phyloP scores from a whole-genome alignment of 2,329 filamentous ascomycete species.

The Allantophomopsis cytisporea region DNA sequence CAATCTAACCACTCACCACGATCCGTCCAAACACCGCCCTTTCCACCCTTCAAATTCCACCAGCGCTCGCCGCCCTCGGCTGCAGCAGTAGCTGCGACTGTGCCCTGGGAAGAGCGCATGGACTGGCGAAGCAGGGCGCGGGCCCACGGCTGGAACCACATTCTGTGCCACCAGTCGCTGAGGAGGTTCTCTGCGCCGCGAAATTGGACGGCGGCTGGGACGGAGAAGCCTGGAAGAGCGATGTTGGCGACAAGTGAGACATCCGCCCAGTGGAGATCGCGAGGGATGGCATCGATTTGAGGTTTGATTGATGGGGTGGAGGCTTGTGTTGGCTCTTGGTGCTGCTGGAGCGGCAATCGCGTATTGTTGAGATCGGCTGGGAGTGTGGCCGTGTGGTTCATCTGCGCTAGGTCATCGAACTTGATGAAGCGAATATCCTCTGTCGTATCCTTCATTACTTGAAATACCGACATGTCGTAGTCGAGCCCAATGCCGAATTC shows the following conservation, averaged over 20 bases:
- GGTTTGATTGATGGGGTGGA: slow-evolving; percentile 1
- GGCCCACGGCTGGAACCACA: slow-evolving; percentile 33
- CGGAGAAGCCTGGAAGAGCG: slow-evolving; percentile 1
- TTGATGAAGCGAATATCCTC: slow-evolving; percentile 9
- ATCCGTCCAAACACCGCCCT: slow-evolving; percentile 37
- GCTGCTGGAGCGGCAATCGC: slow-evolving; percentile 4
- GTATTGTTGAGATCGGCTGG: slow-evolving; percentile 7
- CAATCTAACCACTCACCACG: slow-evolving; percentile 29
- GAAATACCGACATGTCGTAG: slow-evolving; percentile 10
- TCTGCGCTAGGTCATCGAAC: slow-evolving; percentile 21
- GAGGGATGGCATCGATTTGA: slow-evolving; percentile 5
- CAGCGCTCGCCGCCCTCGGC: slow-evolving; percentile 29
- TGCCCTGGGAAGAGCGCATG: slow-evolving; percentile 26
- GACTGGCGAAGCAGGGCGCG: slow-evolving; percentile 34
- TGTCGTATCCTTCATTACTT: slow-evolving; percentile 6
- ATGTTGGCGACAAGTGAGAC: slow-evolving; percentile 5
- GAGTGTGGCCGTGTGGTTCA: slow-evolving; percentile 6
- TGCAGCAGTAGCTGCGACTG: slow-evolving; percentile 26
- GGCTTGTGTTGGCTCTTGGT: slow-evolving; percentile 1
- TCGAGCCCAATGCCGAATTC: slow-evolving; percentile 12
- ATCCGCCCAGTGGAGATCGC: slow-evolving; percentile 3
- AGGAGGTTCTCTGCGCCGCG: slow-evolving; percentile 1
- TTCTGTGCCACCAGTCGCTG: slow-evolving; percentile 24
- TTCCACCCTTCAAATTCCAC: slow-evolving; percentile 35
- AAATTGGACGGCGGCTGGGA: slow-evolving; percentile 3